phyloP scores from a whole-genome alignment of 2,329 filamentous ascomycete species.

The Emericellopsis atlantica region DNA sequence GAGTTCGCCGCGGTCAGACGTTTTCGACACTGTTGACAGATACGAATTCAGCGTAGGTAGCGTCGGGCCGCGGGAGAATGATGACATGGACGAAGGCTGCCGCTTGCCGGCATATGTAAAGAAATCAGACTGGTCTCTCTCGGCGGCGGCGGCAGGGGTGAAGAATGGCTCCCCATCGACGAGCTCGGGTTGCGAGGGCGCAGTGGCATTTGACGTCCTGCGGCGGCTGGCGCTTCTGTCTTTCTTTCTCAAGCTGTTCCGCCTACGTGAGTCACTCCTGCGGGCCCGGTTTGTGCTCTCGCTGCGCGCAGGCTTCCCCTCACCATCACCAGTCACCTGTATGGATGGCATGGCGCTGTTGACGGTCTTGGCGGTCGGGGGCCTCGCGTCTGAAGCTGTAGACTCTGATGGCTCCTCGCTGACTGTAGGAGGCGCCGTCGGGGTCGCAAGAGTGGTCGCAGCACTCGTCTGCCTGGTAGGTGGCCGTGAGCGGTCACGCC shows the following conservation, averaged over 20 bases:
- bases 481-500: slow-evolving; percentile 30
- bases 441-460: slow-evolving; percentile 21
- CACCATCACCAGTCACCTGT: slow-evolving; percentile 60
- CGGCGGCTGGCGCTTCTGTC: slow-evolving; percentile 35
- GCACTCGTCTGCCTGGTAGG: slow-evolving; percentile 26
- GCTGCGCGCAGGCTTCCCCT: slow-evolving; percentile 20
- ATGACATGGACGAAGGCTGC: slow-evolving; percentile 24
- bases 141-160: slow-evolving; percentile 29
- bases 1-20: slow-evolving; percentile 25
- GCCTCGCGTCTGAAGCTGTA: slow-evolving; percentile 7
- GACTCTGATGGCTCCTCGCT: no score
- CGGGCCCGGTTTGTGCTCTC: slow-evolving; percentile 19
- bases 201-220: slow-evolving; percentile 29
- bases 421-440: slow-evolving; percentile 9
- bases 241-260: slow-evolving; percentile 40
- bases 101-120: slow-evolving; percentile 28
- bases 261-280: slow-evolving; percentile 32
- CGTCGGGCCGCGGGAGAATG: slow-evolving; percentile 28
- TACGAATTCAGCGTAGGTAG: slow-evolving; percentile 32
- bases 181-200: slow-evolving; percentile 20
- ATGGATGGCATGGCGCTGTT: slow-evolving; percentile 51
- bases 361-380: slow-evolving; percentile 28
- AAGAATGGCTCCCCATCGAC: slow-evolving; percentile 39
- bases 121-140: slow-evolving; percentile 23
- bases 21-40: slow-evolving; percentile 24